Percentiles rank a stretch among this genome's conserved stretches.
Evolutionary conservation across 345 rosid genomes (phyloP).

Genomic region (Eutrema heterophyllum): DNA sequence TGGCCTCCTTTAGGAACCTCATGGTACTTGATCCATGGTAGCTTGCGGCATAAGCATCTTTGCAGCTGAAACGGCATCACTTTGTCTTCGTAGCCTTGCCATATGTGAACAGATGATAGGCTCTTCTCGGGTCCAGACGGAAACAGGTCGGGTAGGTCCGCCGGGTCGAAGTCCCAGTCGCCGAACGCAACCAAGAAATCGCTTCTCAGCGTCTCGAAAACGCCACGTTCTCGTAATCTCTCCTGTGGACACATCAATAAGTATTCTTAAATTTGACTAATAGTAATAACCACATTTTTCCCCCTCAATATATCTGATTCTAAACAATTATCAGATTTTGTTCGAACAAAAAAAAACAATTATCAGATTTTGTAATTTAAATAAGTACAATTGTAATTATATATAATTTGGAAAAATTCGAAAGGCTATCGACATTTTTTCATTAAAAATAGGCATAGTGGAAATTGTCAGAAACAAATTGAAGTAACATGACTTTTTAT

Average conservation of each 20-base stretch:
- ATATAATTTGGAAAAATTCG: not conserved
- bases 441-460: too few relatives aligned
- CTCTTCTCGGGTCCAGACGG: conserved; percentile 18
- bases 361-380: not conserved
- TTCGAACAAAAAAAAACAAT: too few relatives aligned
- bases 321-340: not conserved
- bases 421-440: not conserved
- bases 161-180: conserved; percentile 85
- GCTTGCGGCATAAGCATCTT: conserved; percentile 47
- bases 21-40: conserved; percentile 82
- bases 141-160: conserved; percentile 48
- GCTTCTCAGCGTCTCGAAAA: conserved; percentile 52
- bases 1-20: conserved; percentile 91
- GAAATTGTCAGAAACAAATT: not conserved
- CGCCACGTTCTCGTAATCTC: conserved; percentile 39
- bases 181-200: conserved; percentile 63
- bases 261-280: not conserved
- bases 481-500: not conserved
- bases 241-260: conserved; percentile 39
- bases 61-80: conserved; percentile 78
- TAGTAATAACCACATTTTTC: not conserved
- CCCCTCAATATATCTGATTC: not conserved
- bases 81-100: conserved; percentile 89
- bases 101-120: conserved; percentile 54
- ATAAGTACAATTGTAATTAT: not conserved